Conservation (phyloP, 2,329 filamentous ascomycete genomes). For the Phyllosticta ampelicida region DNA sequence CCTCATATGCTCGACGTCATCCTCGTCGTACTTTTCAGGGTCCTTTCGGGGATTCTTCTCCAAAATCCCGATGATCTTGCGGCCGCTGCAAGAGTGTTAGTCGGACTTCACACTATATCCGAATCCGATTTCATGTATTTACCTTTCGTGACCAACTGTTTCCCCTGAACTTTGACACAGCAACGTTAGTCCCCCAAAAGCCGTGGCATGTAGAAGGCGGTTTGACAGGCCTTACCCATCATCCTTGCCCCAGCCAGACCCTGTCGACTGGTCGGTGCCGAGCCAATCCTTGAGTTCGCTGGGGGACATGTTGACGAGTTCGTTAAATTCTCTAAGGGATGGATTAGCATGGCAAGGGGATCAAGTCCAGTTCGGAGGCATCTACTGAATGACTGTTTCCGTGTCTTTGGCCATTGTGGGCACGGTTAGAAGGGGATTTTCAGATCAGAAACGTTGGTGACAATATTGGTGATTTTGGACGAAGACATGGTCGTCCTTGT, state of each 20-base stretch:
- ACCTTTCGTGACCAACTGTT: constrained; percentile 52
- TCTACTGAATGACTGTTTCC: constrained; percentile 39
- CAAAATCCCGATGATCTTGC: constrained; percentile 53
- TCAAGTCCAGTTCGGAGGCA: not conserved
- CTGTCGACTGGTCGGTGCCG: constrained; percentile 45
- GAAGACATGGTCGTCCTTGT: not conserved
- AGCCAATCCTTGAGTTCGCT: constrained; percentile 53
- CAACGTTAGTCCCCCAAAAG: not conserved
- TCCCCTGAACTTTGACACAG: constrained; percentile 38
- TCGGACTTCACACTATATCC: not conserved
- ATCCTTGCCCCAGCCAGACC: constrained; percentile 50
- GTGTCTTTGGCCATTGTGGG: constrained; percentile 42
- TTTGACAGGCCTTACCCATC: constrained; percentile 10
- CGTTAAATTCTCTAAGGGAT: constrained; percentile 48
- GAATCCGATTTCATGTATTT: constrained; percentile 6
- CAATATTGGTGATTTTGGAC: not conserved
- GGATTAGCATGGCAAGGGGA: not conserved
- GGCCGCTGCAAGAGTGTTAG: constrained; percentile 35
- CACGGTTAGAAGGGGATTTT: not conserved
- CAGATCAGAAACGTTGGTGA: too few species aligned
- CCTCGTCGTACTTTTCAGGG: constrained; percentile 45
- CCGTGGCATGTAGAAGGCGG: not conserved
- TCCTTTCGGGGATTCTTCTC: constrained; percentile 50
- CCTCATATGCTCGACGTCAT: constrained; percentile 50
- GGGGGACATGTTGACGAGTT: constrained; percentile 55